Evolutionary conservation across 73 alveolate genomes (phyloP), one percentile per base, ranked within the genome.

Genomic region (Uronychia setigera): DNA sequence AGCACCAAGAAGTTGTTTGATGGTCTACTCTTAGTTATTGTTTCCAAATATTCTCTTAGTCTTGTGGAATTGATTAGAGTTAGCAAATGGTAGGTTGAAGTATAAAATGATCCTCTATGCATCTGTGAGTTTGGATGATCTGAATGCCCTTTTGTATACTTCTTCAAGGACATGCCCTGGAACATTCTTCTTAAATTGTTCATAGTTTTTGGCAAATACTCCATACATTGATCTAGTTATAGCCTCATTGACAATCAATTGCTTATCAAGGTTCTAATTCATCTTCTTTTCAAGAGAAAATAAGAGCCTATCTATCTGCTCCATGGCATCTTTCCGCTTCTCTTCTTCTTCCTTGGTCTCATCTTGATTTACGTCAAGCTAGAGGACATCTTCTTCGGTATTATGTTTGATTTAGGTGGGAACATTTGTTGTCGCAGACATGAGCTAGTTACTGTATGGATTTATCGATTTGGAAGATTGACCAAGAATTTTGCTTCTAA

Each of bases 141-240:
- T 76, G 81, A 88, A 88, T 34, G 35, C 87, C 26, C 58, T 88
- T 35, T 60, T 76, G 67, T 83, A 76, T 26, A 83, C 81, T 14
- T 74, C 81, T 25, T 88, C 94, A 31, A 83, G 28, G 30, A 33
- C 88, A 9, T 46, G 32, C 5, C 60, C 80, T 32, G 28, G 26
- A 19, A 58, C 29, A 11, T 26, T 26, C 28, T 60, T 85, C 46
- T 85, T 89, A 74, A 76, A 89, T 27, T 33, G n/a, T 1, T 78
- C 35, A 76, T 31, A 89, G 59, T 89, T 89, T 58, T 78, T 28
- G 32, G 89, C 87, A 31, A 89, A 89, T 29, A 84, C 79, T 33
- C 95, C 95, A 33, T 79, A 89, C 77, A 89, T 59, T 11, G 95
- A 89, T 32, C 92, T 31, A 33, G 35, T 46, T 0, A 89, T 75